Evolutionary conservation across 768 basidiomycete species (phyloP).

Genomic region (Pulveroboletus sp.): DNA sequence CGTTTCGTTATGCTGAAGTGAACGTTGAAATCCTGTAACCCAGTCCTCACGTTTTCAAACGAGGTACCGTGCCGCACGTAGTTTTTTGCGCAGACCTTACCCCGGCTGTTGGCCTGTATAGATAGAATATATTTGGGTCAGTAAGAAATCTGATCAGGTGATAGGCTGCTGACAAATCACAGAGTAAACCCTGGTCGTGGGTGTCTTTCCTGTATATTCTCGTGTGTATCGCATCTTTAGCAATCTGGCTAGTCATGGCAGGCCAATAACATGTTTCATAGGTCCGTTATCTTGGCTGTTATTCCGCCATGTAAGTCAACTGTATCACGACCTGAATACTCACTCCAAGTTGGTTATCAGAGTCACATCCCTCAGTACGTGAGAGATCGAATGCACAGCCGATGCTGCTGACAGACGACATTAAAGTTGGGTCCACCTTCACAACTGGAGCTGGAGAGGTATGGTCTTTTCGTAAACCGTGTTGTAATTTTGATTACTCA

Average conservation of each 20-base stretch:
- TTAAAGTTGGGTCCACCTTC: background rate
- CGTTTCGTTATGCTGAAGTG: background rate
- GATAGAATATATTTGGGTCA: conserved; percentile 15
- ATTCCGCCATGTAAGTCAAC: conserved; percentile 5
- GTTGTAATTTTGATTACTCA: background rate
- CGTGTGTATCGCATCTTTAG: background rate
- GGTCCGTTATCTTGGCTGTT: conserved; percentile 14
- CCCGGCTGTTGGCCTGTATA: background rate
- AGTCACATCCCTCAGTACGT: background rate
- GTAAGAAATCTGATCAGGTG: background rate
- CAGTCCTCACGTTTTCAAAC: conserved; percentile 8
- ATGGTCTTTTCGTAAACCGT: background rate
- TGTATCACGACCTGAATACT: too few species aligned
- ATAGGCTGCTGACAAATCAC: background rate
- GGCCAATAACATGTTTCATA: background rate
- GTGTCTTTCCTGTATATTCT: conserved; percentile 10
- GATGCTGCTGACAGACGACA: background rate
- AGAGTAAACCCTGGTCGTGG: conserved; percentile 7
- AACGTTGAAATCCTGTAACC: too few species aligned
- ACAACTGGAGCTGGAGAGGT: background rate
- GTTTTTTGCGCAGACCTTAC: background rate
- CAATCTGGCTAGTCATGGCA: background rate
- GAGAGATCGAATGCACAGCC: background rate
- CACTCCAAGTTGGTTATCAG: background rate
- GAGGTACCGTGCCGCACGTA: conserved; percentile 5